These are phyloP conservation scores for Russula ochroleuca DNA, from an alignment of 768 basidiomycete genomes.

Conservation along the genomic window DNA sequence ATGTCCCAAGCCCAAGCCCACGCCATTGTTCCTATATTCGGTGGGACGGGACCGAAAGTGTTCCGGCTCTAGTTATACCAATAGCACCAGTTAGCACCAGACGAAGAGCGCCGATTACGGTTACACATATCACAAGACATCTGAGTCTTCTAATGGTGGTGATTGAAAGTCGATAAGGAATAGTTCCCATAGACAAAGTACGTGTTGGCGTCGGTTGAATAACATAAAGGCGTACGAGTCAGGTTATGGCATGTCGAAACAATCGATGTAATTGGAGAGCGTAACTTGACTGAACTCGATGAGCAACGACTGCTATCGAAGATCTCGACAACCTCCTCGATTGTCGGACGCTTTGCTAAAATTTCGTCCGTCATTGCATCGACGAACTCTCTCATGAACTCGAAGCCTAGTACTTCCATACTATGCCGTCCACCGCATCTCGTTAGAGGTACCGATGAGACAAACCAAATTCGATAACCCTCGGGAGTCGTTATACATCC, in stretches of 20 bases:
- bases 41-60: too few species aligned
- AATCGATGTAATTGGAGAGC: too few species aligned
- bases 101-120: too few species aligned
- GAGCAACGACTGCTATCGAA: too few species aligned
- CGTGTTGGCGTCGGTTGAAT: neutral
- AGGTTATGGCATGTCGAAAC: slow-evolving; percentile 7
- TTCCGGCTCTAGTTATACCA: too few species aligned
- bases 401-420: slow-evolving; percentile 27
- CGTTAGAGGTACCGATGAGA: slow-evolving; percentile 25
- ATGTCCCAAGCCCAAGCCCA: too few species aligned
- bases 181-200: neutral
- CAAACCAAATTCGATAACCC: slow-evolving; percentile 31
- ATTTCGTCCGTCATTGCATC: slow-evolving; percentile 37
- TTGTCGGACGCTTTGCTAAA: slow-evolving; percentile 35
- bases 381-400: slow-evolving; percentile 23
- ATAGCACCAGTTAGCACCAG: too few species aligned
- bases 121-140: too few species aligned
- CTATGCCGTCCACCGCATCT: slow-evolving; percentile 4
- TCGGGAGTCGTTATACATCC: slow-evolving; percentile 22
- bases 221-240: neutral
- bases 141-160: too few species aligned
- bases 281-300: too few species aligned
- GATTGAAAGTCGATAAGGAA: neutral
- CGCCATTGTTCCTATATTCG: too few species aligned
- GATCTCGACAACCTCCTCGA: slow-evolving; percentile 5